Base-by-base conservation (phyloP, 345 rosid genomes). In the Melaleuca alternifolia region DNA sequence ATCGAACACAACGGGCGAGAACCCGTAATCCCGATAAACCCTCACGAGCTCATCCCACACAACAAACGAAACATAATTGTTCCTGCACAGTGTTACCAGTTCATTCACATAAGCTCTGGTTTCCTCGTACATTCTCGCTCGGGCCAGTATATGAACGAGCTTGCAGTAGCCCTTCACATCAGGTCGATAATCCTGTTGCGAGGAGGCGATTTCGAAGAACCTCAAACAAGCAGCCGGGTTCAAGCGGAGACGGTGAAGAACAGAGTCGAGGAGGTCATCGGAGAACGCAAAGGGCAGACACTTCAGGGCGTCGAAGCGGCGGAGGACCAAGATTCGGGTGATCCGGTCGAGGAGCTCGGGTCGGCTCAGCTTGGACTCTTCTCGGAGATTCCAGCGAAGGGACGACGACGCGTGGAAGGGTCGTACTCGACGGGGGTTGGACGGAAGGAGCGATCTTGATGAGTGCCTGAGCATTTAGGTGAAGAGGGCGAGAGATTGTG, bases 1-100 rank as follows among this genome's bases (percentile, higher is more conserved):
- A 88, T 97, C 99, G 37, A 97, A 97, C 51, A 96, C 96, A 37
- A 91, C 86, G 13, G 95, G 94, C n/a, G 98, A 93, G 87, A 92
- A 97, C 3, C 61, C 71, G 71, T 92, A 94, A 2, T 91, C 96
- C 89, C 90, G 85, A 85, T 89, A 93, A 87, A 91, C 87, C 65
- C 90, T 83, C 86, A 93, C 93, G 14, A 94, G 93, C 89, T 95
- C 98, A 51, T 87, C 90, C 97, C 96, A 94, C 12, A 93, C 88
- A 51, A 92, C 84, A 85, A 87, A 92, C 0, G 91, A 88, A 24
- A 88, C 88, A 86, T 90, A 85, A 82, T 89, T 90, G 86, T 91
- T 92, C 93, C 88, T 88, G 88, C 93, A 91, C 11, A 93, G 90
- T 86, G 86, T 87, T 83, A 94, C 94, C 87, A 94, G 41, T 81